These are phyloP conservation scores for Acanthamoeba sp. DNA, from an alignment of 208 protist genomes.

Conservation along the genomic window DNA sequence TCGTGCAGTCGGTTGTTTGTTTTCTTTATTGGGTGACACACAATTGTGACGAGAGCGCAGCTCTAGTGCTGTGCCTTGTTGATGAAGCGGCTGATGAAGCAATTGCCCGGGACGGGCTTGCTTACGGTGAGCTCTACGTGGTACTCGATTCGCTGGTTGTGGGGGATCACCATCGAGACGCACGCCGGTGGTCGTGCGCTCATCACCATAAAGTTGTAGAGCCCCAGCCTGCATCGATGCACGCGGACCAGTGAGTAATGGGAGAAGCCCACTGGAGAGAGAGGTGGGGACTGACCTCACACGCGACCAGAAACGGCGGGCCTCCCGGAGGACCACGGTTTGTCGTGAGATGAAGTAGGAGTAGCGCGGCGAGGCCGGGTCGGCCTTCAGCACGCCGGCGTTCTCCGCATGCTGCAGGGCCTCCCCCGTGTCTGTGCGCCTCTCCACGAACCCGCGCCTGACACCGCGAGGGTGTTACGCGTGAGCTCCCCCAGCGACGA, in stretches of 20 bases:
- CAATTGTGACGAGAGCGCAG: no score
- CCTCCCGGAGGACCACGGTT: background rate
- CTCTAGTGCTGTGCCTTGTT: no score
- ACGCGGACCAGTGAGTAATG: background rate
- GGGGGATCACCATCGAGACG: background rate
- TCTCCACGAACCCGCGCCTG: background rate
- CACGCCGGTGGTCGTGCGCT: background rate
- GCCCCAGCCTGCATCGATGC: background rate
- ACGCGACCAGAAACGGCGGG: conserved; percentile 1
- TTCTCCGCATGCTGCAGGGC: background rate
- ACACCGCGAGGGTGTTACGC: no score
- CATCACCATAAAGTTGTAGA: conserved; percentile 22
- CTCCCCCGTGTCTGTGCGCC: background rate
- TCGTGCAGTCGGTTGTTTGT: no score
- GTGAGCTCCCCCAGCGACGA: no score
- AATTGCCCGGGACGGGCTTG: background rate
- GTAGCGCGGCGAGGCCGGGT: background rate
- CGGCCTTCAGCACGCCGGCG: background rate
- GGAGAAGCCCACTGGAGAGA: background rate
- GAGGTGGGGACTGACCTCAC: background rate
- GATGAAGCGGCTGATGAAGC: background rate
- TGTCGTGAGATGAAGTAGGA: background rate
- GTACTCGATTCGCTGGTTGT: background rate
- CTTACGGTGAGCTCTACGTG: background rate
- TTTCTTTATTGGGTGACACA: no score